Evolutionary conservation across 129 eudicot species (phyloP).

Genomic region (Deinandra increscens): DNA sequence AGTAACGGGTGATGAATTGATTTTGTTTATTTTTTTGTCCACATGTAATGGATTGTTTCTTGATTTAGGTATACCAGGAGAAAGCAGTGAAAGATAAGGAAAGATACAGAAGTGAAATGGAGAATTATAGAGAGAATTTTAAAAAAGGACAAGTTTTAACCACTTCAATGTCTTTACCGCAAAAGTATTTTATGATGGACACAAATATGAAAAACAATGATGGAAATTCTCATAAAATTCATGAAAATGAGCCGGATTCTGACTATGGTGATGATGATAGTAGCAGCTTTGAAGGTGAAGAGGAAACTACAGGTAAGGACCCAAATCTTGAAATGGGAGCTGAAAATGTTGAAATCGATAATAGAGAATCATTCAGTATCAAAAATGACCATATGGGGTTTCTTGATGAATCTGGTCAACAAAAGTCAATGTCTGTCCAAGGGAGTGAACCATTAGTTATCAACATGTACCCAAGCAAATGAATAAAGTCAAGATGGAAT

Average conservation of each 20-base stretch:
- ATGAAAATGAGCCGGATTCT: conserved; percentile 43
- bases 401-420: conserved; percentile 26
- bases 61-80: conserved; percentile 74
- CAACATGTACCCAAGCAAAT: neutral
- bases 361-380: conserved; percentile 1
- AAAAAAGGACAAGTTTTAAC: conserved; percentile 40
- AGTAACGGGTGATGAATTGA: neutral
- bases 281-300: conserved; percentile 39
- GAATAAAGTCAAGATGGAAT: conserved; percentile 20
- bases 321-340: conserved; percentile 33
- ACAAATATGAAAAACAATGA: conserved; percentile 36
- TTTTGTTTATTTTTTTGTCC: no score
- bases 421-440: conserved; percentile 20
- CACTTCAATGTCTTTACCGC: conserved; percentile 44
- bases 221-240: conserved; percentile 38
- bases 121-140: conserved; percentile 53
- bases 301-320: conserved; percentile 26
- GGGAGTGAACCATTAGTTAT: conserved; percentile 18
- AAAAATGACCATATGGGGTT: conserved; percentile 16
- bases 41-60: conserved; percentile 8
- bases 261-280: conserved; percentile 36
- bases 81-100: conserved; percentile 89
- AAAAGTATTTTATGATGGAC: conserved; percentile 32
- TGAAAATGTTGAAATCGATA: conserved; percentile 31
- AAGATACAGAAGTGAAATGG: conserved; percentile 82